Conservation (phyloP, 2,329 filamentous ascomycete species). For the Penicillium nordicum region DNA sequence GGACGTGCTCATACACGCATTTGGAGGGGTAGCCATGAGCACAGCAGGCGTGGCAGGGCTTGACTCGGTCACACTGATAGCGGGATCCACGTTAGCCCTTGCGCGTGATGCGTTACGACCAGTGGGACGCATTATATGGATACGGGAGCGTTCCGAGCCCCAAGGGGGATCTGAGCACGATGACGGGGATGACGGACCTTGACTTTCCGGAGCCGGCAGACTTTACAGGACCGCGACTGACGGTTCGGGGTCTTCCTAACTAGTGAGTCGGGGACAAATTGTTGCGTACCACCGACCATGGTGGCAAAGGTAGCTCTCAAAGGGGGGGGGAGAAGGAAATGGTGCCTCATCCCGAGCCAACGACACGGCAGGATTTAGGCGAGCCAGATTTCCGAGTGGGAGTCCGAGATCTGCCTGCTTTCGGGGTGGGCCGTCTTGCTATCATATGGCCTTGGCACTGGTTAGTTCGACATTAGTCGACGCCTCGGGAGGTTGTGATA, state of each 20-base stretch:
- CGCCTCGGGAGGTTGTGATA: neutral
- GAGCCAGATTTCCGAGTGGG: constrained; percentile 29
- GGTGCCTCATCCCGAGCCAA: constrained; percentile 23
- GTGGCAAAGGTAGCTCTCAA: constrained; percentile 4
- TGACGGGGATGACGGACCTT: constrained; percentile 28
- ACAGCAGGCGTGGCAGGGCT: constrained; percentile 40
- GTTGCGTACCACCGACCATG: constrained; percentile 21
- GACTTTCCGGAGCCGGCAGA: constrained; percentile 39
- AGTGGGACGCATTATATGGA: constrained; percentile 3
- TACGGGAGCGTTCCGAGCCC: constrained; percentile 13
- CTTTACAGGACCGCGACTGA: constrained; percentile 39
- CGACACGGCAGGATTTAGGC: constrained; percentile 26
- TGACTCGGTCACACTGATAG: constrained; percentile 38
- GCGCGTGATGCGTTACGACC: neutral
- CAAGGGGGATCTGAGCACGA: constrained; percentile 20
- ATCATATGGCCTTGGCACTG: neutral
- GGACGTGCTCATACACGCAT: constrained; percentile 35
- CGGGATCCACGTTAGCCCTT: constrained; percentile 16
- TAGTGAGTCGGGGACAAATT: constrained; percentile 20
- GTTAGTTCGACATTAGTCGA: neutral
- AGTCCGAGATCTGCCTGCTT: constrained; percentile 30
- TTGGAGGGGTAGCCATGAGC: constrained; percentile 40
- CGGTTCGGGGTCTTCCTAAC: constrained; percentile 29
- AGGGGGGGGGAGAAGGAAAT: constrained; percentile 12
- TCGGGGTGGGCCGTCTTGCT: neutral